Percentiles rank a stretch among this genome's conserved stretches.
Evolutionary conservation across 164 flowering plant species (phyloP).

Genomic region (Stephania yunnanensis): DNA sequence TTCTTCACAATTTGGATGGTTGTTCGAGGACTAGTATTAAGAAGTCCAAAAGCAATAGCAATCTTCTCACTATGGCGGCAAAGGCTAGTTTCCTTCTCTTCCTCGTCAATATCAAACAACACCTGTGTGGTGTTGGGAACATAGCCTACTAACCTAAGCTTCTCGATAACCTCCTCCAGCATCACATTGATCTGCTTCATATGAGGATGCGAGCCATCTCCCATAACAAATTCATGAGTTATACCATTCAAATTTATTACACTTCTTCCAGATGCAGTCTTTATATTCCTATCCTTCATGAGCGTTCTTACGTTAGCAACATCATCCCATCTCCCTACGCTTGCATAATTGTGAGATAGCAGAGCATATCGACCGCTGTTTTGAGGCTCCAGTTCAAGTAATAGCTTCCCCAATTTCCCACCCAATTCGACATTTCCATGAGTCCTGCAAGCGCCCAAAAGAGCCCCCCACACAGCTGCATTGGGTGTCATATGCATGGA

Average conservation of each 20-base stretch:
- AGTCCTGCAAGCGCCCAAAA: constrained; percentile 36
- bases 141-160: constrained; percentile 24
- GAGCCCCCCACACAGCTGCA: constrained; percentile 41
- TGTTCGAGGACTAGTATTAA: constrained; percentile 26
- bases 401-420: constrained; percentile 28
- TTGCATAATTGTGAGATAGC: constrained; percentile 34
- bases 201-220: constrained; percentile 31
- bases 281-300: constrained; percentile 36
- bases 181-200: constrained; percentile 24
- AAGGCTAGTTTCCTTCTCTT: constrained; percentile 36
- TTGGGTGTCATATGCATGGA: constrained; percentile 35
- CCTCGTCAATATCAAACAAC: constrained; percentile 36
- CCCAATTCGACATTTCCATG: constrained; percentile 35
- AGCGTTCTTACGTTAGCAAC: constrained; percentile 27
- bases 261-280: constrained; percentile 35
- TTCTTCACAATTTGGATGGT: constrained; percentile 34
- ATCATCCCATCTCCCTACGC: constrained; percentile 41
- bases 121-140: constrained; percentile 29
- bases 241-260: constrained; percentile 29
- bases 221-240: constrained; percentile 10
- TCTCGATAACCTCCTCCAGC: constrained; percentile 27
- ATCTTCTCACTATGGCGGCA: constrained; percentile 36
- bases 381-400: constrained; percentile 35
- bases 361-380: constrained; percentile 35
- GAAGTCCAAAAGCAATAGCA: constrained; percentile 34